phyloP scores from a whole-genome alignment of 805 yeast species.

The Schizosaccharomyces japonicus region DNA sequence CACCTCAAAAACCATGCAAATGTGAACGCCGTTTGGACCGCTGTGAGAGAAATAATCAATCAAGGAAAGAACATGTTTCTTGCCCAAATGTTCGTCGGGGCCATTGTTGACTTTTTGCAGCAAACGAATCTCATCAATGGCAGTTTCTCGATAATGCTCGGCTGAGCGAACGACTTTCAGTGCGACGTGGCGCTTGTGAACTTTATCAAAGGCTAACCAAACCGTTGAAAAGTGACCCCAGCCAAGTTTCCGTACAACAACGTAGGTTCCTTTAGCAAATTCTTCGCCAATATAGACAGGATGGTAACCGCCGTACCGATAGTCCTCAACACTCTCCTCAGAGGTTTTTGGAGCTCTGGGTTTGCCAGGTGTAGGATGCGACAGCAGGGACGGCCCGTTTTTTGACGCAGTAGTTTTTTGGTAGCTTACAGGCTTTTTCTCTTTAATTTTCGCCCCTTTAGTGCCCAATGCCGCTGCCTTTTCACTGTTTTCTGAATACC shows the following conservation, averaged over 20 bases:
- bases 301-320: conserved; percentile 83
- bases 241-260: conserved; percentile 70
- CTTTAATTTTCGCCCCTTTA: too few relatives aligned
- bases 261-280: conserved; percentile 53
- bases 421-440: too few relatives aligned
- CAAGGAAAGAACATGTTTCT: conserved; percentile 53
- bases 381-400: too few relatives aligned
- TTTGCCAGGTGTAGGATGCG: too few relatives aligned
- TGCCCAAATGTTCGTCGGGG: conserved; percentile 53
- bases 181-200: conserved; percentile 44
- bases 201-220: conserved; percentile 57
- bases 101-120: conserved; percentile 38
- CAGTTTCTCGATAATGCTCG: conserved; percentile 75
- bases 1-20: conserved; percentile 93
- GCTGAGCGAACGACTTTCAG: conserved; percentile 85
- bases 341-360: conserved; percentile 16
- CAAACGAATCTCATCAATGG: conserved; percentile 73
- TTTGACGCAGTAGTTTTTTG: too few relatives aligned
- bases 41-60: conserved; percentile 63
- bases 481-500: too few relatives aligned
- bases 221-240: conserved; percentile 98
- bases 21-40: conserved; percentile 82
- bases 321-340: conserved; percentile 73
- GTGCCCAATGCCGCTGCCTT: too few relatives aligned
- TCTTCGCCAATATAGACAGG: conserved; percentile 76